These are phyloP conservation scores for Eimeria necatrix DNA, from an alignment of 169 alveolate genomes.

Conservation along the genomic window DNA sequence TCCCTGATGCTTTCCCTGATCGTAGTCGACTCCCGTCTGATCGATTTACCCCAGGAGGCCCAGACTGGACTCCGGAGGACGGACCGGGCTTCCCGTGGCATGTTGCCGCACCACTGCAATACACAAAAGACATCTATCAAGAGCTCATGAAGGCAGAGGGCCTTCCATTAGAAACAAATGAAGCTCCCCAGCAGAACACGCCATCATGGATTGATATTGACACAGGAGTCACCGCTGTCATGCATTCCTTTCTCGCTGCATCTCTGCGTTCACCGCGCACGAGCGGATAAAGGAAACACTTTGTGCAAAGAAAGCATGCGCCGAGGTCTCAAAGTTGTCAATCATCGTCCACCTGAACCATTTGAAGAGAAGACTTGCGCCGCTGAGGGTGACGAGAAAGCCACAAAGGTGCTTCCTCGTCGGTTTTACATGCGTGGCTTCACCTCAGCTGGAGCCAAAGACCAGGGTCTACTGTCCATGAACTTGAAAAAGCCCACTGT, in stretches of 20 bases:
- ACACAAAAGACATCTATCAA: conserved; percentile 31
- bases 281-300: too few relatives aligned
- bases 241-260: conserved; percentile 18
- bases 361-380: too few relatives aligned
- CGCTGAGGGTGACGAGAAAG: too few relatives aligned
- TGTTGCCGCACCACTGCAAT: conserved; percentile 1
- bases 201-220: conserved; percentile 38
- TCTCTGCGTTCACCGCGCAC: background rate
- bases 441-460: too few relatives aligned
- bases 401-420: too few relatives aligned
- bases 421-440: too few relatives aligned
- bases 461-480: too few relatives aligned
- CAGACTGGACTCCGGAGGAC: background rate
- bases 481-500: too few relatives aligned
- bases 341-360: too few relatives aligned
- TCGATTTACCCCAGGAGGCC: background rate
- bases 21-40: background rate
- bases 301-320: too few relatives aligned
- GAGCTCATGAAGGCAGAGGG: conserved; percentile 55
- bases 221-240: conserved; percentile 37
- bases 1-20: background rate
- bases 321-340: too few relatives aligned
- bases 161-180: background rate
- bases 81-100: background rate
- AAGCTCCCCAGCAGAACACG: background rate